These are phyloP conservation scores for Endocalyx cinctus DNA, from an alignment of 2,329 filamentous ascomycete genomes.

Conservation along the genomic window DNA sequence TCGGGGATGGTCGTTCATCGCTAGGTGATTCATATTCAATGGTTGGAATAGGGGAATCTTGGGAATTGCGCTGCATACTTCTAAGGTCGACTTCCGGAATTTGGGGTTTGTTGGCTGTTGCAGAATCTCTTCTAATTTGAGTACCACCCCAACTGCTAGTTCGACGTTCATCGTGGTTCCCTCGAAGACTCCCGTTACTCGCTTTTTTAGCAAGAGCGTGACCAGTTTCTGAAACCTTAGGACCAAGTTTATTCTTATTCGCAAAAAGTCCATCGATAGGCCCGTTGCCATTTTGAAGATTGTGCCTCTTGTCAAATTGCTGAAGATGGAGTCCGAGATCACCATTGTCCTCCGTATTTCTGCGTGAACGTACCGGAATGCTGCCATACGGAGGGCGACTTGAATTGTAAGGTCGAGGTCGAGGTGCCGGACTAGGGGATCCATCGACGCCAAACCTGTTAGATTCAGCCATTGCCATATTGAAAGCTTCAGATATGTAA, in stretches of 20 bases:
- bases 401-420: too few relatives aligned
- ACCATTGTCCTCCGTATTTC: conserved; percentile 23
- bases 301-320: conserved; percentile 25
- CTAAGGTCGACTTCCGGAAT: conserved; percentile 1
- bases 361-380: conserved; percentile 3
- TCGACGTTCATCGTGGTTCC: conserved; percentile 18
- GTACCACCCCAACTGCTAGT: conserved; percentile 11
- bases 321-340: conserved; percentile 27
- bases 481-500: conserved; percentile 20
- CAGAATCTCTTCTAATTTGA: conserved; percentile 8
- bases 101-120: conserved; percentile 1
- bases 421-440: conserved; percentile 27
- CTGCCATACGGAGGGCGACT: too few relatives aligned
- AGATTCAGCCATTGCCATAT: conserved; percentile 22
- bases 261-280: conserved; percentile 30
- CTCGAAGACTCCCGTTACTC: conserved; percentile 29
- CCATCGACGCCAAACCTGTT: conserved; percentile 20
- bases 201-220: conserved; percentile 28
- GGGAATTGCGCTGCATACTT: conserved; percentile 1
- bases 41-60: conserved; percentile 18
- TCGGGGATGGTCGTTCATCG: conserved; percentile 18
- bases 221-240: conserved; percentile 32
- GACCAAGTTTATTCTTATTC: conserved; percentile 27
- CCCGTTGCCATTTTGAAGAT: conserved; percentile 16
- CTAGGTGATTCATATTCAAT: conserved; percentile 19